phyloP scores from a whole-genome alignment of 352 stramenopile species.

The Phytophthora citrophthora region DNA sequence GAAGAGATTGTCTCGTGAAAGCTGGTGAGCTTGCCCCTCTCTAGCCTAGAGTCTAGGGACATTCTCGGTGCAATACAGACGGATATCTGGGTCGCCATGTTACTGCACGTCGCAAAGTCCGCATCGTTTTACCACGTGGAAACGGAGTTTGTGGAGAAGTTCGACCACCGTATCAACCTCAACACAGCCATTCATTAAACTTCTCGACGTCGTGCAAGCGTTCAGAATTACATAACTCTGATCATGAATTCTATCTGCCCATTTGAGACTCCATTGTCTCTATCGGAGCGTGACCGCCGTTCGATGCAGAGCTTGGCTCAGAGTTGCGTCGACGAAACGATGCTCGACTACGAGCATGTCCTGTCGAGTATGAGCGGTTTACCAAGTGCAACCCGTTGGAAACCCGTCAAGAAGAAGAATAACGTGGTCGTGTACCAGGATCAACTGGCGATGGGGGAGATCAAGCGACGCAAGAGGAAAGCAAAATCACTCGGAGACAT shows the following conservation, averaged over 20 bases:
- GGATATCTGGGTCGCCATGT: conserved; percentile 1
- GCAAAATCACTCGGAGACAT: conserved; percentile 32
- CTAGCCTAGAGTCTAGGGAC: neutral
- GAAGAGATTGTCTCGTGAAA: conserved; percentile 23
- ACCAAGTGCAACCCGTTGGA: conserved; percentile 34
- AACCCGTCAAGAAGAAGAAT: conserved; percentile 36
- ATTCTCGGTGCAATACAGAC: conserved; percentile 24
- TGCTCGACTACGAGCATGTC: conserved; percentile 42
- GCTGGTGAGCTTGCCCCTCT: neutral
- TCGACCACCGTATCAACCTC: neutral
- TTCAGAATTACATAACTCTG: conserved; percentile 11
- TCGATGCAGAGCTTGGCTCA: conserved; percentile 30
- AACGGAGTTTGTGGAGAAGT: too few relatives aligned
- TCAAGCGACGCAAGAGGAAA: conserved; percentile 33
- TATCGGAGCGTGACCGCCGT: conserved; percentile 33
- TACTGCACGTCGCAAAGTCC: conserved; percentile 16
- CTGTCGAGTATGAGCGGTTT: conserved; percentile 26
- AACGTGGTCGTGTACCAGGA: conserved; percentile 39
- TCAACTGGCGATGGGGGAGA: conserved; percentile 28
- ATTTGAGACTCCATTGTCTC: conserved; percentile 33
- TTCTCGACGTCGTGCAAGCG: conserved; percentile 9
- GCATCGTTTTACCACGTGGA: conserved; percentile 12
- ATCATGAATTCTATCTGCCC: conserved; percentile 24
- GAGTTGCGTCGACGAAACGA: conserved; percentile 26
- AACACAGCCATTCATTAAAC: conserved; percentile 21